phyloP scores from a whole-genome alignment of 169 alveolate genomes.

The Eimeria praecox region DNA sequence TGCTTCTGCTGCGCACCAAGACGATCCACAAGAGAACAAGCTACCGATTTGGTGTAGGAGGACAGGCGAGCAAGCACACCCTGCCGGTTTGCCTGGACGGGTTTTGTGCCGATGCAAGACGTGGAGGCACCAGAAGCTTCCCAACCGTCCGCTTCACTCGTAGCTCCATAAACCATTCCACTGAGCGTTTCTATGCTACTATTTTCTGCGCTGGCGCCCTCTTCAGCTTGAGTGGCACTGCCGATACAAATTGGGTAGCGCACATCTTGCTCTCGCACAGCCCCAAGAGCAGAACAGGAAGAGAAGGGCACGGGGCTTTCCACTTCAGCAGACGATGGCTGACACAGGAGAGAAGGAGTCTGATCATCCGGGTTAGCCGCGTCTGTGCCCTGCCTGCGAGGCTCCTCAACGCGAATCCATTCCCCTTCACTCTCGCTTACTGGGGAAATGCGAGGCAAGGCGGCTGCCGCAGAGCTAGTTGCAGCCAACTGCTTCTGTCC shows the following conservation, averaged over 20 bases:
- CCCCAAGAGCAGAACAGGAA: not conserved
- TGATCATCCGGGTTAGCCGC: not conserved
- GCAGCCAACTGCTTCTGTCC: not conserved
- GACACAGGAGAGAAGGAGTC: not conserved
- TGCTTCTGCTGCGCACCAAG: not conserved
- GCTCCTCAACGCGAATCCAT: conserved; percentile 70
- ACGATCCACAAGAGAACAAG: not conserved
- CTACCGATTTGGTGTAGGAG: not conserved
- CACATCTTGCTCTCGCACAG: conserved; percentile 10
- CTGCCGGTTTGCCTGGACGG: conserved; percentile 9
- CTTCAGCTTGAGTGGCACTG: conserved; percentile 45
- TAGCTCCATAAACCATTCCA: not conserved
- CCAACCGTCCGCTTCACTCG: not conserved
- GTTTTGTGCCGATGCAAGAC: not conserved
- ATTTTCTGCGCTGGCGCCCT: not conserved
- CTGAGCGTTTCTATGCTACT: conserved; percentile 10
- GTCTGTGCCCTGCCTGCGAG: not conserved
- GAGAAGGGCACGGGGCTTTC: not conserved
- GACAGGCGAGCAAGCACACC: conserved; percentile 23
- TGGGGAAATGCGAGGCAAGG: conserved; percentile 3
- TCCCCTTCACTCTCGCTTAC: conserved; percentile 63
- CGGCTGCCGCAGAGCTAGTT: not conserved
- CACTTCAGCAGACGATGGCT: not conserved
- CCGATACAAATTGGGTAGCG: conserved; percentile 39
- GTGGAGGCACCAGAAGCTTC: not conserved